Evolutionary conservation across 2,329 filamentous ascomycete genomes (phyloP).

Genomic region (Apiospora koreana): DNA sequence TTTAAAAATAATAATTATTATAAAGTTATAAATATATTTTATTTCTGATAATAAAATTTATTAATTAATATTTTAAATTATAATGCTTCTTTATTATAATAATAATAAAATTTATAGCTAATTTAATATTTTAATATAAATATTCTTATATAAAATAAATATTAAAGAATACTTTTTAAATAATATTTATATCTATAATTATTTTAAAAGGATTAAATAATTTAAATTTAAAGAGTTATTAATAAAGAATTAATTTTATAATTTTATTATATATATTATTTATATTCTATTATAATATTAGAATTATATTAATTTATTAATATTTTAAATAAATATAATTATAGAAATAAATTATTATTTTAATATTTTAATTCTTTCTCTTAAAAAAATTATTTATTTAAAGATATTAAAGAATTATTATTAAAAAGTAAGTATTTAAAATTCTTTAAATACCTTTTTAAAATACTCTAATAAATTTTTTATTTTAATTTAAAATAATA

Average conservation of each 20-base stretch:
- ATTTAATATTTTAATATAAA: not conserved
- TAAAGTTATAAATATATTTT: not conserved
- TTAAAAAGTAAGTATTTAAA: not conserved
- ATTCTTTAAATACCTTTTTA: slow-evolving; percentile 9
- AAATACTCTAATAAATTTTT: not conserved
- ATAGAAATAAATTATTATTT: not conserved
- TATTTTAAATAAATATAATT: not conserved
- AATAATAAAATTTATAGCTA: not conserved
- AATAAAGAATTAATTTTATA: not conserved
- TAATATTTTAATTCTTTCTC: not conserved
- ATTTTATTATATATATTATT: too few relatives aligned
- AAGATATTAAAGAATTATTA: not conserved
- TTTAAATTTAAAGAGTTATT: slow-evolving; percentile 8
- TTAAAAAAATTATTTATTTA: slow-evolving; percentile 1
- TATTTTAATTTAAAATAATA: not conserved
- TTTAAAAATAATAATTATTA: not conserved
- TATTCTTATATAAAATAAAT: not conserved
- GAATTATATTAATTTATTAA: not conserved
- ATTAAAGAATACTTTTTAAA: not conserved
- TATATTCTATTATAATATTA: not conserved
- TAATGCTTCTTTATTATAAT: not conserved
- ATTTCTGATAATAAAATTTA: not conserved
- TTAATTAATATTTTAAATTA: not conserved
- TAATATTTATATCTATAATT: not conserved
- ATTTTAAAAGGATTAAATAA: not conserved